These are phyloP conservation scores for Phaseolus lunatus DNA, from an alignment of 306 rosid species.

Conservation along the genomic window DNA sequence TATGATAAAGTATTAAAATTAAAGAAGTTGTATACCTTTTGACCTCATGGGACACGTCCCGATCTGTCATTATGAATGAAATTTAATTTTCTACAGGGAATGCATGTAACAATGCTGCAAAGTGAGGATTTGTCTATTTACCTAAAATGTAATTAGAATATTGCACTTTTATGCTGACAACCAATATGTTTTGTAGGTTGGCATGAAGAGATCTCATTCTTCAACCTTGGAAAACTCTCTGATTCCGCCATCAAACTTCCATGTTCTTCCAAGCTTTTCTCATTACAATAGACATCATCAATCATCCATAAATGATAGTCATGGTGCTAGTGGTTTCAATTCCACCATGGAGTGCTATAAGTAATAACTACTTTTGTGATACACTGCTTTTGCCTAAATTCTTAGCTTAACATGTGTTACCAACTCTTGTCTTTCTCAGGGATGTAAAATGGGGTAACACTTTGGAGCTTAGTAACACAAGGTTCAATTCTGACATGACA, in stretches of 20 bases:
- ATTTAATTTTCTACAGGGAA: background rate
- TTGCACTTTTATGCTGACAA: background rate
- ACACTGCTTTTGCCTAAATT: background rate
- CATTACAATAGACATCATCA: constrained; percentile 35
- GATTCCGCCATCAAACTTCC: constrained; percentile 47
- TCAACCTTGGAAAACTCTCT: constrained; percentile 48
- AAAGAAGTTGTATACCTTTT: background rate
- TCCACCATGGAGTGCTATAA: constrained; percentile 45
- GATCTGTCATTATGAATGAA: background rate
- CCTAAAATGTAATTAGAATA: background rate
- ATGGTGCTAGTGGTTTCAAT: constrained; percentile 24
- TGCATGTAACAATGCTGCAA: background rate
- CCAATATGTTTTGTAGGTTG: constrained; percentile 38
- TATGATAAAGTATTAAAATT: background rate
- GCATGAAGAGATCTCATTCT: constrained; percentile 47
- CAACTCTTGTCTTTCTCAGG: constrained; percentile 41
- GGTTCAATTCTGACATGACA: constrained; percentile 40
- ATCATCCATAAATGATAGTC: constrained; percentile 43
- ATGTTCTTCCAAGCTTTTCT: constrained; percentile 46
- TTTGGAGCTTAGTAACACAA: constrained; percentile 48
- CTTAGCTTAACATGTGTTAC: background rate
- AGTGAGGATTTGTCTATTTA: background rate
- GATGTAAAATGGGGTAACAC: constrained; percentile 51
- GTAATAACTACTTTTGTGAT: constrained; percentile 43
- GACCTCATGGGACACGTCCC: background rate